Percentiles rank a stretch among this genome's conserved stretches.
These are phyloP conservation scores for Aspergillus sclerotiicarbonarius DNA, from an alignment of 495 filamentous ascomycete species.

Conservation along the genomic window DNA sequence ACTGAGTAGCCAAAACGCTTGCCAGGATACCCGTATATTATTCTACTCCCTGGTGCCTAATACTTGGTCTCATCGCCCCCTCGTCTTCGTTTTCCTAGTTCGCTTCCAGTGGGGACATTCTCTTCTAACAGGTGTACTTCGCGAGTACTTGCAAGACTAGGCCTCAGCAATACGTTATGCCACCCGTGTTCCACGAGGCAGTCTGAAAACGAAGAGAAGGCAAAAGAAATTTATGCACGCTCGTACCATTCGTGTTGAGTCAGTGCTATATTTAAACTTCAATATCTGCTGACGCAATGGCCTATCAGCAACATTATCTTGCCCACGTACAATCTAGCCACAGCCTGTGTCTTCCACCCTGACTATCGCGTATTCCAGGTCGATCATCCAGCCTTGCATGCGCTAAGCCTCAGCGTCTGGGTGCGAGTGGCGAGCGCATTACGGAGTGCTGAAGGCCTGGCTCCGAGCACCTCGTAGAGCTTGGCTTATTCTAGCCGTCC, in stretches of 20 bases:
- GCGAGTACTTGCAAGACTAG: neutral
- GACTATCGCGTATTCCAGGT: neutral
- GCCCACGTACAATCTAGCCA: neutral
- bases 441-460: neutral
- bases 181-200: conserved; percentile 11
- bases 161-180: neutral
- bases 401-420: neutral
- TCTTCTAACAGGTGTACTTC: neutral
- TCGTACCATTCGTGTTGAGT: neutral
- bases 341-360: neutral
- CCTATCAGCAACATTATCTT: conserved; percentile 10
- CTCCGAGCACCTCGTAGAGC: neutral
- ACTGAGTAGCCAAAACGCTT: neutral
- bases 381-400: neutral
- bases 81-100: neutral
- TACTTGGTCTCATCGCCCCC: neutral
- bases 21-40: neutral
- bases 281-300: conserved; percentile 4
- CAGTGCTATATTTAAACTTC: conserved; percentile 12
- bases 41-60: neutral
- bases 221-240: neutral
- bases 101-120: neutral
- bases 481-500: neutral
- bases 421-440: neutral
- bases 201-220: conserved; percentile 1